A percentile compares a stretch with the other conserved stretches of the same genome.
Conservation (phyloP, 2,329 filamentous ascomycete genomes). For the Aspergillus felis region DNA sequence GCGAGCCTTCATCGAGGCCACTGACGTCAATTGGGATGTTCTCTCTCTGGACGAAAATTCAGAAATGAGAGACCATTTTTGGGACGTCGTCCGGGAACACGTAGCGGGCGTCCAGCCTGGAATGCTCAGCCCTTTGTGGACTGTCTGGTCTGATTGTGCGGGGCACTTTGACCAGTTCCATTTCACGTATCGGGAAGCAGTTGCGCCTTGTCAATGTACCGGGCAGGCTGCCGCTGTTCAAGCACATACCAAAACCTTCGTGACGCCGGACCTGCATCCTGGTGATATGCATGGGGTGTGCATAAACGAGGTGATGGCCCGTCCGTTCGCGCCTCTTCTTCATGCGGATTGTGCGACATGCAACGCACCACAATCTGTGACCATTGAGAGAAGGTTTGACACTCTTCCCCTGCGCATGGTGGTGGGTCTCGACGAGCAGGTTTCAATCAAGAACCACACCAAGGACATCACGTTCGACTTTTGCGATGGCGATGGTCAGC, state of each 20-base stretch:
- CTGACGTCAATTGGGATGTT: slow-evolving; percentile 28
- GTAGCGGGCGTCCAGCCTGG: slow-evolving; percentile 9
- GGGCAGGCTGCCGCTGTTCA: neutral
- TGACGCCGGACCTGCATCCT: slow-evolving; percentile 8
- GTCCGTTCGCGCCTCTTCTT: slow-evolving; percentile 9
- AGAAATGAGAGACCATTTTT: slow-evolving; percentile 19
- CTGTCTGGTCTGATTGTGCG: slow-evolving; percentile 22
- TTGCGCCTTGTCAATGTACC: slow-evolving; percentile 7
- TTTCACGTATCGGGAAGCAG: slow-evolving; percentile 12
- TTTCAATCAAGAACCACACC: slow-evolving; percentile 21
- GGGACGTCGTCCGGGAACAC: slow-evolving; percentile 2
- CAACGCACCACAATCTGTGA: neutral
- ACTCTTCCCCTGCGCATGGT: slow-evolving; percentile 30
- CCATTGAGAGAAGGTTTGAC: slow-evolving; percentile 11
- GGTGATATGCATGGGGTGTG: slow-evolving; percentile 15
- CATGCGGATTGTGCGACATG: slow-evolving; percentile 8
- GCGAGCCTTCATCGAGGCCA: slow-evolving; percentile 24
- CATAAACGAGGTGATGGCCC: slow-evolving; percentile 18
- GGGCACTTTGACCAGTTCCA: slow-evolving; percentile 27
- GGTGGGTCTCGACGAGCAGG: slow-evolving; percentile 14
- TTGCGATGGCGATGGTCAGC: slow-evolving; percentile 9
- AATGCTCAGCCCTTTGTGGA: slow-evolving; percentile 10
- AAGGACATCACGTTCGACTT: slow-evolving; percentile 23
- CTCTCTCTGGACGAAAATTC: slow-evolving; percentile 8
- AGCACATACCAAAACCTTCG: slow-evolving; percentile 1